phyloP scores from a whole-genome alignment of 306 rosid species.

The Citrullus colocynthis region DNA sequence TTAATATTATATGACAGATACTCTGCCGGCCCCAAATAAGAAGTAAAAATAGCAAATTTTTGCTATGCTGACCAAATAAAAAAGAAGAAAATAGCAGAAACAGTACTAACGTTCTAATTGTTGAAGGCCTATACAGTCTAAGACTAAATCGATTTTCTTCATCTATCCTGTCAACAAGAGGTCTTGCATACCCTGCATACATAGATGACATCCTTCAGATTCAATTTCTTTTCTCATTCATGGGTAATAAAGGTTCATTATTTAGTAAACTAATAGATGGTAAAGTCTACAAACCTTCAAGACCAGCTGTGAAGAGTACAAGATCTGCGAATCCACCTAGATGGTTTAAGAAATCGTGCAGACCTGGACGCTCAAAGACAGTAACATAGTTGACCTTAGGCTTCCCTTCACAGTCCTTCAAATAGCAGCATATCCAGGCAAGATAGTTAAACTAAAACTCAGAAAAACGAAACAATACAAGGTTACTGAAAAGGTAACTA shows the following conservation, averaged over 20 bases:
- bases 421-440: slow-evolving; percentile 10
- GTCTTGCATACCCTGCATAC: slow-evolving; percentile 80
- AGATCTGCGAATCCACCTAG: slow-evolving; percentile 72
- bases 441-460: background rate
- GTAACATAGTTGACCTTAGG: slow-evolving; percentile 79
- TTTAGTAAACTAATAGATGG: background rate
- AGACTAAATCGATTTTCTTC: slow-evolving; percentile 41
- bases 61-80: background rate
- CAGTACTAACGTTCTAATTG: slow-evolving; percentile 63
- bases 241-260: background rate
- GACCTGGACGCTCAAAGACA: slow-evolving; percentile 93
- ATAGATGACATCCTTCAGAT: background rate
- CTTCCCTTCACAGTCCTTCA: slow-evolving; percentile 76
- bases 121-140: slow-evolving; percentile 93
- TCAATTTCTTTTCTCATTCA: background rate
- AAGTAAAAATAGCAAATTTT: background rate
- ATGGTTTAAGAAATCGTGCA: slow-evolving; percentile 66
- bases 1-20: background rate
- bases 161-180: slow-evolving; percentile 86
- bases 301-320: slow-evolving; percentile 95
- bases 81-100: background rate
- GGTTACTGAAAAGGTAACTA: slow-evolving; percentile 7
- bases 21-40: background rate
- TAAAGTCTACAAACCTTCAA: slow-evolving; percentile 43
- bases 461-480: background rate